These are phyloP conservation scores for Cafeteria roenbergensis DNA, from an alignment of 108 stramenopile species.

Conservation along the genomic window DNA sequence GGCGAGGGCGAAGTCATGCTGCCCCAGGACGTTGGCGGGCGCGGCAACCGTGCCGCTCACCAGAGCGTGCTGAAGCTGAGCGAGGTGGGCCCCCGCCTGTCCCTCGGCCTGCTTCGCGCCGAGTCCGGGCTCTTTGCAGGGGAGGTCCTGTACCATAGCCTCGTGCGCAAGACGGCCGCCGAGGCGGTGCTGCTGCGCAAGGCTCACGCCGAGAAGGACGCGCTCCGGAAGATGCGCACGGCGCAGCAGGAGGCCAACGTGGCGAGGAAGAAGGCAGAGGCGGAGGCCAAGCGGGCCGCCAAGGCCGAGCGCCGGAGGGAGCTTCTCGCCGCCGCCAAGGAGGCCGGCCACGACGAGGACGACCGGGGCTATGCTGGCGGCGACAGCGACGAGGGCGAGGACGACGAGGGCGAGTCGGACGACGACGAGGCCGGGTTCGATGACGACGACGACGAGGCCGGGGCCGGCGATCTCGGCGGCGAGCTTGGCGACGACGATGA, in stretches of 20 bases:
- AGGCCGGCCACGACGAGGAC: not conserved
- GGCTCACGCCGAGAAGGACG: slow-evolving; percentile 22
- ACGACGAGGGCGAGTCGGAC: not conserved
- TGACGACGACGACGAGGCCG: not conserved
- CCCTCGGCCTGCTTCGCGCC: slow-evolving; percentile 76
- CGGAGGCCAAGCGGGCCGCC: not conserved
- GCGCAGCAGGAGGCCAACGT: slow-evolving; percentile 38
- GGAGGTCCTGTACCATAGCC: slow-evolving; percentile 93
- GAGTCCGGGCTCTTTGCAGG: slow-evolving; percentile 78
- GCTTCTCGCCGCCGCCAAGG: not conserved
- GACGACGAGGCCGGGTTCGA: not conserved
- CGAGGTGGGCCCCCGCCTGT: slow-evolving; percentile 84
- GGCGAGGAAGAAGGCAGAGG: slow-evolving; percentile 20
- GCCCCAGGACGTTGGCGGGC: slow-evolving; percentile 64
- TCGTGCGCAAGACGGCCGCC: slow-evolving; percentile 28
- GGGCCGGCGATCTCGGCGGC: not conserved
- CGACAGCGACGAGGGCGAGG: not conserved
- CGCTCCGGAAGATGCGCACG: slow-evolving; percentile 34
- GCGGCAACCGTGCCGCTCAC: slow-evolving; percentile 61
- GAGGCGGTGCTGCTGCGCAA: slow-evolving; percentile 5
- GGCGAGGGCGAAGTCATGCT: slow-evolving; percentile 55
- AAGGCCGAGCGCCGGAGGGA: not conserved
- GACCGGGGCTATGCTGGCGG: too few species aligned
- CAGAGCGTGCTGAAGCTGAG: slow-evolving; percentile 80
- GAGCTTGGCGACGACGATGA: too few species aligned